A percentile compares a stretch with the other conserved stretches of the same genome.
phyloP scores from a whole-genome alignment of 2,329 filamentous ascomycete species.

The Aspergillus brasiliensis region DNA sequence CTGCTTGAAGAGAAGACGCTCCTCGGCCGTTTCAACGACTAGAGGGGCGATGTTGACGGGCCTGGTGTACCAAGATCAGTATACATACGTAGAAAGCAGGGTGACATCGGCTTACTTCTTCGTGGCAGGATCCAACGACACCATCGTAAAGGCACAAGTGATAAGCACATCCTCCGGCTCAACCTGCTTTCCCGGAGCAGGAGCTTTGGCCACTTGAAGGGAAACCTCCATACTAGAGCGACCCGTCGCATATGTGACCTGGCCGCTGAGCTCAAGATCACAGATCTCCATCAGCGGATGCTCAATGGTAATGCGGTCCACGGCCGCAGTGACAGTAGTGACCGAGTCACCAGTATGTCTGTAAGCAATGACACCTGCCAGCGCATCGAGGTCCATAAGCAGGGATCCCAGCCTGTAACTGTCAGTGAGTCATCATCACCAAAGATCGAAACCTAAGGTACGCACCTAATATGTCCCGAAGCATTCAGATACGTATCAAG shows the following conservation, averaged over 20 bases:
- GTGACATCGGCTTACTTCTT: constrained; percentile 53
- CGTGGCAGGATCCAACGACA: constrained; percentile 68
- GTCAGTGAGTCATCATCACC: constrained; percentile 3
- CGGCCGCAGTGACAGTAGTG: constrained; percentile 65
- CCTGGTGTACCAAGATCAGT: constrained; percentile 33
- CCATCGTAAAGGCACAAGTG: constrained; percentile 78
- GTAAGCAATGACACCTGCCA: constrained; percentile 75
- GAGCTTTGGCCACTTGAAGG: constrained; percentile 70
- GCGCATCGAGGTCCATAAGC: constrained; percentile 78
- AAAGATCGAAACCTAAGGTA: not conserved
- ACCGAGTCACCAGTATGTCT: constrained; percentile 68
- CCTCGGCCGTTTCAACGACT: constrained; percentile 64
- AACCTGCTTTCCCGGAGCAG: constrained; percentile 57
- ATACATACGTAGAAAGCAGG: not conserved
- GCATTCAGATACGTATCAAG: constrained; percentile 78
- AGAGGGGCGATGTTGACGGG: constrained; percentile 65
- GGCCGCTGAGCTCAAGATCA: constrained; percentile 71
- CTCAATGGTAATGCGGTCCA: constrained; percentile 67
- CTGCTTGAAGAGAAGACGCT: constrained; percentile 63
- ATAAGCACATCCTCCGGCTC: constrained; percentile 65
- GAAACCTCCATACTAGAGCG: constrained; percentile 74
- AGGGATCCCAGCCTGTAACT: constrained; percentile 63
- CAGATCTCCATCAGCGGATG: constrained; percentile 75
- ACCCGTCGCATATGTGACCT: constrained; percentile 71
- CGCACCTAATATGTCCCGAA: constrained; percentile 68